These are phyloP conservation scores for Ophiostoma sp. DNA, from an alignment of 2,329 filamentous ascomycete genomes.

Conservation along the genomic window DNA sequence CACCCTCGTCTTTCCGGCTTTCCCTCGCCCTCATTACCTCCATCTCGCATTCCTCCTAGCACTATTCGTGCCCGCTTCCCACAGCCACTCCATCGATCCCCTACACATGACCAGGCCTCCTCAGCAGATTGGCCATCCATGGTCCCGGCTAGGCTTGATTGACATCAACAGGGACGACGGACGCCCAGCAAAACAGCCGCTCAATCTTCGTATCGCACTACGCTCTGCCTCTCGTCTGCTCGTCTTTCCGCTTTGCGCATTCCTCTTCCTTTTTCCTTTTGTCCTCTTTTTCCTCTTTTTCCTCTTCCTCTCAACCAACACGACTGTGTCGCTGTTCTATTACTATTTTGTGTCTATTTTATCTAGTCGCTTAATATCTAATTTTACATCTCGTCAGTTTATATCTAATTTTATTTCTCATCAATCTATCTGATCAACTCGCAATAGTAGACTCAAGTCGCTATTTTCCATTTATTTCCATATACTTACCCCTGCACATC, in stretches of 20 bases:
- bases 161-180: no score
- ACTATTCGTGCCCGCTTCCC: no score
- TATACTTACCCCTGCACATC: background rate
- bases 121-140: no score
- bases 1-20: background rate
- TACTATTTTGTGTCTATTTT: no score
- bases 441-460: background rate
- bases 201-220: background rate
- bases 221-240: background rate
- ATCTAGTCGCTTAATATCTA: no score
- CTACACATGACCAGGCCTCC: no score
- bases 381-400: no score
- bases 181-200: no score
- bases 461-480: background rate
- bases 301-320: constrained; percentile 6
- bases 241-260: background rate
- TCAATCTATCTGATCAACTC: no score
- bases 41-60: no score
- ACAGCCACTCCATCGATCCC: background rate
- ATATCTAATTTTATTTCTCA: background rate
- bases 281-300: constrained; percentile 14
- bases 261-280: background rate
- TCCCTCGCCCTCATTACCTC: background rate
- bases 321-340: no score
- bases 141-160: no score